A percentile compares a stretch with the other conserved stretches of the same genome.
Conservation (phyloP, 306 rosid genomes). For the Prunus mume region DNA sequence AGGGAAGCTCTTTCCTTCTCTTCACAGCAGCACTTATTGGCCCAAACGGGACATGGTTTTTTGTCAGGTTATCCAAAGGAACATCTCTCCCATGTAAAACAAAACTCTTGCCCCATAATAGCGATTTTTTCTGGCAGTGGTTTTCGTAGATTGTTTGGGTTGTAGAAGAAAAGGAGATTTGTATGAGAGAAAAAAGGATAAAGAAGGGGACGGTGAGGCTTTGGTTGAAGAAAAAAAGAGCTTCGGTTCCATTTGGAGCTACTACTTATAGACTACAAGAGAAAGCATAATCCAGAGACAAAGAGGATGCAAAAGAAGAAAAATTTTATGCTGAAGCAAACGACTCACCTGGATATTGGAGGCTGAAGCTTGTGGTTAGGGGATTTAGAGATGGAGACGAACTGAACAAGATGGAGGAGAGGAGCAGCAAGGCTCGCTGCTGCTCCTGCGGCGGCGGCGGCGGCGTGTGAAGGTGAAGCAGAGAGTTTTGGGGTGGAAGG, state of each 20-base stretch:
- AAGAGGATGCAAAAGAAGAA: not conserved
- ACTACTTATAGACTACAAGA: not conserved
- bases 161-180: slow-evolving; percentile 30
- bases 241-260: slow-evolving; percentile 48
- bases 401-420: not conserved
- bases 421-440: not conserved
- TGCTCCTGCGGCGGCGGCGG: not conserved
- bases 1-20: slow-evolving; percentile 75
- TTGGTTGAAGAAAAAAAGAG: slow-evolving; percentile 41
- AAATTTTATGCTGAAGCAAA: not conserved
- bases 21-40: slow-evolving; percentile 72
- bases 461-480: not conserved
- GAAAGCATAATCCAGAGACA: not conserved
- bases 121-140: slow-evolving; percentile 46
- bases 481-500: not conserved
- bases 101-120: slow-evolving; percentile 48
- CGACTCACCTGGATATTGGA: not conserved
- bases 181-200: slow-evolving; percentile 52
- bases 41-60: slow-evolving; percentile 20
- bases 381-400: not conserved
- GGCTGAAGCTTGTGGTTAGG: not conserved
- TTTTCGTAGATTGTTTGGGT: slow-evolving; percentile 30
- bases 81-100: slow-evolving; percentile 31
- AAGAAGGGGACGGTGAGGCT: slow-evolving; percentile 36
- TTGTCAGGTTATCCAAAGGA: slow-evolving; percentile 21